phyloP scores from a whole-genome alignment of 768 basidiomycete species.

The Strobilomyces confusus region DNA sequence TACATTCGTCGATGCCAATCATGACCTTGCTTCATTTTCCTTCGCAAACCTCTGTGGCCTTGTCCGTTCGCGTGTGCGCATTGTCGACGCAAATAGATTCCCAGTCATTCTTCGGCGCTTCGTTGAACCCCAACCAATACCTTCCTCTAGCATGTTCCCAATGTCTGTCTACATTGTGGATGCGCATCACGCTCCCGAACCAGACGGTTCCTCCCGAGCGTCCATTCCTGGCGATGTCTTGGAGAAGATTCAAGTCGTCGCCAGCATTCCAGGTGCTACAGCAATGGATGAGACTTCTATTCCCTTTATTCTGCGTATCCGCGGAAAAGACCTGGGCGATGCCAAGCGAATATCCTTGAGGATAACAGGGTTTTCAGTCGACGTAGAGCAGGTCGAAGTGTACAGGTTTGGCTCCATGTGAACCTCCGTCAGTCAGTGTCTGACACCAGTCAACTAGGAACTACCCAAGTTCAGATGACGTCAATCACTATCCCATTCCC shows the following conservation, averaged over 20 bases:
- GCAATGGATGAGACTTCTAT: constrained; percentile 45
- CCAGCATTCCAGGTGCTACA: constrained; percentile 55
- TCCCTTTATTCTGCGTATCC: constrained; percentile 57
- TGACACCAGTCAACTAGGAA: constrained; percentile 32
- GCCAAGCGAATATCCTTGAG: constrained; percentile 53
- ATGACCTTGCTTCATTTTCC: constrained; percentile 40
- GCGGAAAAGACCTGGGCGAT: constrained; percentile 47
- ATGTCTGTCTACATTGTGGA: constrained; percentile 44
- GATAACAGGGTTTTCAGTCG: constrained; percentile 50
- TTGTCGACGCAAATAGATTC: constrained; percentile 37
- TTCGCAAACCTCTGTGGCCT: constrained; percentile 54
- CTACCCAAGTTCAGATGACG: constrained; percentile 38
- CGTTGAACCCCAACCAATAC: constrained; percentile 37
- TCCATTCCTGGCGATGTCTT: constrained; percentile 51
- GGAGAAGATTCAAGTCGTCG: constrained; percentile 60
- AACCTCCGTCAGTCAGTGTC: constrained; percentile 1
- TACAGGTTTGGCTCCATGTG: constrained; percentile 48
- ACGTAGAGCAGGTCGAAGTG: constrained; percentile 61
- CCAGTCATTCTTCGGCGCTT: constrained; percentile 53
- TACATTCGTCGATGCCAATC: constrained; percentile 48
- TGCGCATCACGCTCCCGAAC: constrained; percentile 25
- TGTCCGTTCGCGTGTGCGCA: constrained; percentile 44
- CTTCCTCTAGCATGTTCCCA: constrained; percentile 28
- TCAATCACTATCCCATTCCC: constrained; percentile 53
- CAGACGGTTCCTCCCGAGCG: constrained; percentile 7